These are phyloP conservation scores for Vickermania ingenoplastis DNA, from an alignment of 208 protist genomes.

Conservation along the genomic window DNA sequence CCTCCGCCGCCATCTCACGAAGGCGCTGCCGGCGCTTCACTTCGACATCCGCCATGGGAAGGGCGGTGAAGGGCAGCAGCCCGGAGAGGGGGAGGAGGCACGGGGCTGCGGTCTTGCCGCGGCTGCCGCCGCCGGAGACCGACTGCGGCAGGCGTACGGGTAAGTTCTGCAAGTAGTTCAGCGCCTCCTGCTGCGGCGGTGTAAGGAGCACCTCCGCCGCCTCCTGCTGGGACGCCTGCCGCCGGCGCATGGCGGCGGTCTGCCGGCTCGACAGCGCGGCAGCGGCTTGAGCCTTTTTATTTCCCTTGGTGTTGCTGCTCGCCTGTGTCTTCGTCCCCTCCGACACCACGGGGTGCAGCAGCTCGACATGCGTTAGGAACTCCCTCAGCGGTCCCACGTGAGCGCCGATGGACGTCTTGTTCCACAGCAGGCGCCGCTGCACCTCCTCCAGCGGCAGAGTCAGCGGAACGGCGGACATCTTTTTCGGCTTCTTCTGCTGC, in stretches of 20 bases:
- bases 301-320: background rate
- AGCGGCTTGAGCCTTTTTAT: background rate
- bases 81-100: conserved; percentile 25
- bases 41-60: background rate
- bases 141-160: conserved; percentile 30
- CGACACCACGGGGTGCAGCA: conserved; percentile 20
- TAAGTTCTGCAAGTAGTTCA: conserved; percentile 24
- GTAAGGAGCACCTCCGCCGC: background rate
- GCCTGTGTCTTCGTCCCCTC: background rate
- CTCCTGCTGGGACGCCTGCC: background rate
- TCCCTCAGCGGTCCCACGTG: conserved; percentile 38
- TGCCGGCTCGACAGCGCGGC: conserved; percentile 13
- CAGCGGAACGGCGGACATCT: conserved; percentile 11
- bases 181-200: conserved; percentile 5
- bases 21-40: conserved; percentile 11
- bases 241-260: background rate
- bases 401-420: conserved; percentile 30
- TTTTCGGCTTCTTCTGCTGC: too few species aligned
- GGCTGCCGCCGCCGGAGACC: conserved; percentile 5
- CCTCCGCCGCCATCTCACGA: conserved; percentile 46
- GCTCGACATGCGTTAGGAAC: conserved; percentile 53
- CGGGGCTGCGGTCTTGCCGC: background rate
- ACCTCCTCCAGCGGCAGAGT: conserved; percentile 55
- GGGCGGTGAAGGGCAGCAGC: background rate
- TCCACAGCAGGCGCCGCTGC: conserved; percentile 51